Evolutionary conservation across 2,329 filamentous ascomycete species (phyloP).

Genomic region (Penicillium sp.): DNA sequence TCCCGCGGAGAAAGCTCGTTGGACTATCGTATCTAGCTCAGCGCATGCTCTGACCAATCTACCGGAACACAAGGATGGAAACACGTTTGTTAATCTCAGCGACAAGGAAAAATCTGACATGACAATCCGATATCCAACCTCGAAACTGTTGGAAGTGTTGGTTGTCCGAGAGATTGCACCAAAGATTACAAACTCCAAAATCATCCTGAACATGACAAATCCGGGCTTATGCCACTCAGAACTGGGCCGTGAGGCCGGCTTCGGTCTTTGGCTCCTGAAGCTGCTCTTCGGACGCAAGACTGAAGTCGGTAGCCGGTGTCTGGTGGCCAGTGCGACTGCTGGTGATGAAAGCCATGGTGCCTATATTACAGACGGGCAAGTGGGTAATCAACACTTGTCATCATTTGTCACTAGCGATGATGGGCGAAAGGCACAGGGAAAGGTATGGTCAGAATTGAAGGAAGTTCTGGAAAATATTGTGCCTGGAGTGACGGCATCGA

Average conservation of each 20-base stretch:
- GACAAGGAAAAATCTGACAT: constrained; percentile 11
- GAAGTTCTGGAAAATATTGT: neutral
- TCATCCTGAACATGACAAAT: constrained; percentile 1
- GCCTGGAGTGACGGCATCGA: constrained; percentile 31
- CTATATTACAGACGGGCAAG: constrained; percentile 40
- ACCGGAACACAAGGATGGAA: constrained; percentile 18
- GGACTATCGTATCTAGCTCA: constrained; percentile 1
- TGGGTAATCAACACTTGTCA: constrained; percentile 25
- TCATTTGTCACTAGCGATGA: constrained; percentile 15
- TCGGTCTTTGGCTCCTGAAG: constrained; percentile 20
- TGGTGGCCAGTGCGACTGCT: constrained; percentile 34
- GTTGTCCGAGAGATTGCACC: neutral
- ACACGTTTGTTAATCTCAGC: constrained; percentile 35
- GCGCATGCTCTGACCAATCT: neutral
- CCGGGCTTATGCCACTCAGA: constrained; percentile 6
- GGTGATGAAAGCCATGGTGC: constrained; percentile 45
- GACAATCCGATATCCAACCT: neutral
- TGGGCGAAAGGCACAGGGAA: neutral
- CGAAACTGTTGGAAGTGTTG: constrained; percentile 2
- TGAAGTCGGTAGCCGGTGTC: constrained; percentile 47
- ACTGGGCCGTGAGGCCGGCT: neutral
- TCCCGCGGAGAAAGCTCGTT: neutral
- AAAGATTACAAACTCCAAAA: neutral
- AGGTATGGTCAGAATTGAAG: constrained; percentile 3
- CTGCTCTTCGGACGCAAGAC: constrained; percentile 40